Conservation (phyloP, 306 rosid genomes). For the Gastrolobium villosum region DNA sequence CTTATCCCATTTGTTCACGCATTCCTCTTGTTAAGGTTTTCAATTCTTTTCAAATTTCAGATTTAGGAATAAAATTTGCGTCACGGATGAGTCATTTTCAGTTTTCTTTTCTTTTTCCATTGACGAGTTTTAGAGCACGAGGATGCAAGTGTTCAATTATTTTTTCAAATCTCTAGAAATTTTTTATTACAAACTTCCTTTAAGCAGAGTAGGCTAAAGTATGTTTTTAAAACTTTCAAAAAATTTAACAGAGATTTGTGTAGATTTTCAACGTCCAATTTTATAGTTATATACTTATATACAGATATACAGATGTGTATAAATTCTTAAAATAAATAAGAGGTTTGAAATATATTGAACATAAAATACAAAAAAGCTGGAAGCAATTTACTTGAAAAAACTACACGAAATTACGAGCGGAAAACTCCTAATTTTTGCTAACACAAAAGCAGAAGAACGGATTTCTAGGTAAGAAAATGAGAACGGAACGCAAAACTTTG, state of each 20-base stretch:
- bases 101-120: no score
- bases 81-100: no score
- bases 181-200: background rate
- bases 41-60: slow-evolving; percentile 20
- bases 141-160: no score
- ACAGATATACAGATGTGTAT: no score
- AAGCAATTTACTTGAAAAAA: background rate
- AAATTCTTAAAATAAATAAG: background rate
- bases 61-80: background rate
- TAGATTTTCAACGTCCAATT: no score
- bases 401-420: background rate
- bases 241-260: background rate
- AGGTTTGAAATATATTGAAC: background rate
- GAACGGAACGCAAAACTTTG: slow-evolving; percentile 4
- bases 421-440: background rate
- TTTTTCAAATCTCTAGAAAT: background rate
- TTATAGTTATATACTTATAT: background rate
- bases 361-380: background rate
- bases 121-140: no score
- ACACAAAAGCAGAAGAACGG: background rate
- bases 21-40: background rate
- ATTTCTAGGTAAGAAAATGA: background rate
- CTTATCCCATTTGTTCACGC: background rate
- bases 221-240: background rate
- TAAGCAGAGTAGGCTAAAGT: background rate